Evolutionary conservation across 345 rosid genomes (phyloP).

Genomic region (Erysimum cheiranthoides): DNA sequence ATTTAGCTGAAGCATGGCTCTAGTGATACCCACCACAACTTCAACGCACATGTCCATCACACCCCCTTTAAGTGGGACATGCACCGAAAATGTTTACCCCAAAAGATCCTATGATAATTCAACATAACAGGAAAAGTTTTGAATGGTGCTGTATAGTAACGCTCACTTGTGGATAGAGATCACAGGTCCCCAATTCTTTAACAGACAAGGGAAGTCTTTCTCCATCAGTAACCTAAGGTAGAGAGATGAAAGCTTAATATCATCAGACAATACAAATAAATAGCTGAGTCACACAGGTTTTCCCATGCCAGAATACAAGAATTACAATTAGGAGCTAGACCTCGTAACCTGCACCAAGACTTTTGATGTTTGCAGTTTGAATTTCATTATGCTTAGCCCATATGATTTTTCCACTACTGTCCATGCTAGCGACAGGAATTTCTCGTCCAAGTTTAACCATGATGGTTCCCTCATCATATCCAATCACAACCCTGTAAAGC

Average conservation of each 20-base stretch:
- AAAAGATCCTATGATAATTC: conserved; percentile 1
- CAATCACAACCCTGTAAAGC: conserved; percentile 80
- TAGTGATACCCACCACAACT: conserved; percentile 8
- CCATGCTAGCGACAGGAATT: conserved; percentile 99
- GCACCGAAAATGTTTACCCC: conserved; percentile 17
- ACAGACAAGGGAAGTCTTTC: conserved; percentile 97
- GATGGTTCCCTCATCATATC: conserved; percentile 99
- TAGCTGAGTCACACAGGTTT: conserved; percentile 8
- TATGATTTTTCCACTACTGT: conserved; percentile 94
- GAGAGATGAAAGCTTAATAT: conserved; percentile 31
- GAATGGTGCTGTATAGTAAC: conserved; percentile 30
- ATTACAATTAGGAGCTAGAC: conserved; percentile 46
- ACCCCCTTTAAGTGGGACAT: conserved; percentile 17
- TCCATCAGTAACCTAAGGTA: conserved; percentile 86
- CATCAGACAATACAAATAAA: conserved; percentile 34
- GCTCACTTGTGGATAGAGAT: conserved; percentile 98
- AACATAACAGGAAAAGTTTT: conserved; percentile 8
- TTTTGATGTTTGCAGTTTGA: conserved; percentile 97
- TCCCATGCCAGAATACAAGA: conserved; percentile 29
- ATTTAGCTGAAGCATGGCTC: conserved; percentile 20
- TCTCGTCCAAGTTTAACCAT: conserved; percentile 99
- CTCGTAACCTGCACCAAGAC: conserved; percentile 96
- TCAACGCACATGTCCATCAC: conserved; percentile 2
- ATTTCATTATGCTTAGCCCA: conserved; percentile 99
- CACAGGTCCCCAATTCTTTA: conserved; percentile 98